phyloP scores from a whole-genome alignment of 2,329 filamentous ascomycete species.

The Colletotrichum karsti region DNA sequence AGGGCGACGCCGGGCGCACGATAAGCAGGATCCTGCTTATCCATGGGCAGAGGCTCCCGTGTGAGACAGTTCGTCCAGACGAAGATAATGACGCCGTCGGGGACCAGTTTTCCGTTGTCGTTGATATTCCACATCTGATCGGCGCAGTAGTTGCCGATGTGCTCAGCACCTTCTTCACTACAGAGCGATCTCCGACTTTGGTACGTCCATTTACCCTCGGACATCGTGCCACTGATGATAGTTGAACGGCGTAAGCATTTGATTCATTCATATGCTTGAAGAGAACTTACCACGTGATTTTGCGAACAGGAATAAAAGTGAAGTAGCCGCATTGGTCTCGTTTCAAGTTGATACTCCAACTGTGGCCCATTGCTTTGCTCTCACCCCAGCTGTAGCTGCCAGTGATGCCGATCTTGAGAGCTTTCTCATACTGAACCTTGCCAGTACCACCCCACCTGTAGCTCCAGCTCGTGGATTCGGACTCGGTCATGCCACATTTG shows the following conservation, averaged over 20 bases:
- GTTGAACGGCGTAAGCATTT: background rate
- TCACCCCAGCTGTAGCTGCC: constrained; percentile 11
- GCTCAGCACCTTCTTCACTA: background rate
- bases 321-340: constrained; percentile 29
- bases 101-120: background rate
- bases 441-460: constrained; percentile 42
- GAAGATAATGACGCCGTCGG: constrained; percentile 25
- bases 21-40: constrained; percentile 29
- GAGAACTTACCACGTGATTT: constrained; percentile 9
- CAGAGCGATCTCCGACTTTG: background rate
- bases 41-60: constrained; percentile 27
- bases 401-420: constrained; percentile 34
- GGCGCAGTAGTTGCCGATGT: background rate
- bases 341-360: background rate
- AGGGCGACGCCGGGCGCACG: constrained; percentile 26
- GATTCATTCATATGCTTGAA: background rate
- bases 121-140: constrained; percentile 1
- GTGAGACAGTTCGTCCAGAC: constrained; percentile 31
- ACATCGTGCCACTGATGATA: constrained; percentile 5
- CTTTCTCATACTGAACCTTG: constrained; percentile 27
- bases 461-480: constrained; percentile 37
- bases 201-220: background rate
- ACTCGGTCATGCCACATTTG: constrained; percentile 37
- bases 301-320: constrained; percentile 25
- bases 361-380: background rate